phyloP scores from a whole-genome alignment of 768 basidiomycete genomes.

The Pulveroboletus sp. region DNA sequence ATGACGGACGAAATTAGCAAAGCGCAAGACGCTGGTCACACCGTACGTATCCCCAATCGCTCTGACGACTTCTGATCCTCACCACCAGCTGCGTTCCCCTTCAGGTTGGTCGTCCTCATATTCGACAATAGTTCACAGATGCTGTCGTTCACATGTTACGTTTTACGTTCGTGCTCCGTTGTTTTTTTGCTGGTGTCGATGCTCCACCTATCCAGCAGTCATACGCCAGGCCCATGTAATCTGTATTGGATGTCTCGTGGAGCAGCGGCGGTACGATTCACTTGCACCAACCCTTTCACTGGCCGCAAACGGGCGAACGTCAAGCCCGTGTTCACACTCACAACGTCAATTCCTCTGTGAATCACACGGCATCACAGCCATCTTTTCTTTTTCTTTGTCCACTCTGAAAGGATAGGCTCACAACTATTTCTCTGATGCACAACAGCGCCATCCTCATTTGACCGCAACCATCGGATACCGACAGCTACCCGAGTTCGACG shows the following conservation, averaged over 20 bases:
- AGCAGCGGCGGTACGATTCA: constrained; percentile 39
- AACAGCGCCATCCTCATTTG: constrained; percentile 47
- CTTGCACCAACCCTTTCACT: constrained; percentile 75
- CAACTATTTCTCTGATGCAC: background rate
- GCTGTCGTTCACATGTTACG: background rate
- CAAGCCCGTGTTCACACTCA: constrained; percentile 83
- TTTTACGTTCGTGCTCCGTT: background rate
- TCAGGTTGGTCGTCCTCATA: constrained; percentile 80
- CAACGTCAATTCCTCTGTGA: constrained; percentile 54
- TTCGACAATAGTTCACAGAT: constrained; percentile 74
- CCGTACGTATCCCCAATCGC: constrained; percentile 52
- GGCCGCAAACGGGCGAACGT: constrained; percentile 80
- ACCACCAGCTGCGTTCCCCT: background rate
- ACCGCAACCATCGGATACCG: constrained; percentile 47
- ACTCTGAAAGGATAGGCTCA: background rate
- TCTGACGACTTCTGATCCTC: background rate
- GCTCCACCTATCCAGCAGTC: constrained; percentile 55
- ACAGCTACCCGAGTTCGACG: constrained; percentile 40
- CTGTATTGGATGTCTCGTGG: constrained; percentile 55
- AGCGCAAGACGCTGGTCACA: constrained; percentile 69
- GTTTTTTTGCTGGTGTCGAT: constrained; percentile 30
- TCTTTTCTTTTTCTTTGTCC: no score
- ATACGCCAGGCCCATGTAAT: constrained; percentile 40
- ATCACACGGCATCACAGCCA: background rate
- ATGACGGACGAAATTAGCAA: constrained; percentile 39